Evolutionary conservation across 176 grass and related monocot species (phyloP), one percentile per base, ranked within the genome.

Genomic region (Stipa capillata): DNA sequence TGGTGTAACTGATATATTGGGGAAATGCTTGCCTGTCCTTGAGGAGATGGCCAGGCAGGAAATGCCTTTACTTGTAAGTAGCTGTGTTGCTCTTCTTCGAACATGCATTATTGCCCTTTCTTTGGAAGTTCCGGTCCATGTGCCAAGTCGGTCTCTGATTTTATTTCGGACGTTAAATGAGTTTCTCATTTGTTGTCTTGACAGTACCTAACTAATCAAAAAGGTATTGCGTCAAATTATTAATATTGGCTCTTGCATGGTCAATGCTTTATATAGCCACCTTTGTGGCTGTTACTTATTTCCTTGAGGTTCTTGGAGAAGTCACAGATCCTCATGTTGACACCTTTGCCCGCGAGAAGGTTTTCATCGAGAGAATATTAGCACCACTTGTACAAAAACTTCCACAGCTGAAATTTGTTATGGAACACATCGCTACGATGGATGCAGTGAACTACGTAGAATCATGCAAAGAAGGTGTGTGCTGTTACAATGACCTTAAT

Each of bases 1-100:
- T 58, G 92, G 92, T 2, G 96, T 98, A 44, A 95, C 92, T 44
- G 87, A 93, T 85, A 78, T 98, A 60, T 77, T 91, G 69, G 92
- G 85, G 45, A 94, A 98, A 41, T 98, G 96, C 55, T 73, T 94
- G 59, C 88, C 88, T 66, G 90, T 98, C 23, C 83, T 98, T 9
- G 96, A 95, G 72, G 89, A 95, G 48, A 95, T 98, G 96, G 81
- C 71, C n/a, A 89, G 81, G 77, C 89, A 89, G 74, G 88, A 84
- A 6, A 91, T 97, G 94, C 94, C 91, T 53, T 88, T 97, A 79
- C 91, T 97, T 69, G 94, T 97, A 97, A 83, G 80, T 92, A 52
- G 20, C 6, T 73, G 33, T 77, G 21, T 20, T 70, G 39, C 44
- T 76, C 18, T 67, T 59, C 16, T 14, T 78, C 23, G 16, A 49